Evolutionary conservation across 305 asterid species (phyloP).

Genomic region (Vinca major): DNA sequence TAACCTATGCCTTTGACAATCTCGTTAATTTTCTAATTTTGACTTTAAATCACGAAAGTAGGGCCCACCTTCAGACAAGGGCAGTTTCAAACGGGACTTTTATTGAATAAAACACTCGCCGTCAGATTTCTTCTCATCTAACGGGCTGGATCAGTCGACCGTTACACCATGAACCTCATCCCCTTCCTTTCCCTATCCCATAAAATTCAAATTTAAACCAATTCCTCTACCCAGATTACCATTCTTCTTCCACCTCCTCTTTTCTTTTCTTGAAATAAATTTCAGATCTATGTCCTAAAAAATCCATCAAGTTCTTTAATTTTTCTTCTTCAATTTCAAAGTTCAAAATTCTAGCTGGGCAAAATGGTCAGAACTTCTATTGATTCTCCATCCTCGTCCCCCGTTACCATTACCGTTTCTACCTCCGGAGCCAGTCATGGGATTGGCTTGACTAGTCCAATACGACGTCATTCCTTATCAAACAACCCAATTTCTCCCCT

Average conservation of each 20-base stretch:
- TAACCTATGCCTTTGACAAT: neutral
- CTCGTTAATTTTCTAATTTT: conserved; percentile 16
- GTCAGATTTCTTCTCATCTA: conserved; percentile 28
- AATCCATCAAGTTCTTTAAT: conserved; percentile 10
- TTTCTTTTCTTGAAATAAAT: conserved; percentile 6
- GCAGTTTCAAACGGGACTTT: conserved; percentile 26
- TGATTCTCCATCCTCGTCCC: conserved; percentile 61
- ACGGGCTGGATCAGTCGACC: conserved; percentile 51
- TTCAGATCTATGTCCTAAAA: neutral
- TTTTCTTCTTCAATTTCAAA: conserved; percentile 1
- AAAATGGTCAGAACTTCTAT: conserved; percentile 50
- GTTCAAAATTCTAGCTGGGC: neutral
- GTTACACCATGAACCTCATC: conserved; percentile 21
- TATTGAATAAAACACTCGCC: conserved; percentile 17
- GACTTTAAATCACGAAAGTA: conserved; percentile 16
- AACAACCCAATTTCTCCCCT: conserved; percentile 58
- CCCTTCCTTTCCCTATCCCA: neutral
- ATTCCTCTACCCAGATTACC: neutral
- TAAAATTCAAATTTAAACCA: conserved; percentile 23
- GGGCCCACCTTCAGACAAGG: conserved; percentile 24
- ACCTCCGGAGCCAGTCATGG: conserved; percentile 58
- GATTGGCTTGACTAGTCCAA: conserved; percentile 58
- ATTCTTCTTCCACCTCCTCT: neutral
- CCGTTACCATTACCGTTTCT: conserved; percentile 69
- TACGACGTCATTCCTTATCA: conserved; percentile 69